Percentiles rank a stretch among this genome's conserved stretches.
phyloP scores from a whole-genome alignment of 106 monocot genomes.

The Platanthera zijinensis region DNA sequence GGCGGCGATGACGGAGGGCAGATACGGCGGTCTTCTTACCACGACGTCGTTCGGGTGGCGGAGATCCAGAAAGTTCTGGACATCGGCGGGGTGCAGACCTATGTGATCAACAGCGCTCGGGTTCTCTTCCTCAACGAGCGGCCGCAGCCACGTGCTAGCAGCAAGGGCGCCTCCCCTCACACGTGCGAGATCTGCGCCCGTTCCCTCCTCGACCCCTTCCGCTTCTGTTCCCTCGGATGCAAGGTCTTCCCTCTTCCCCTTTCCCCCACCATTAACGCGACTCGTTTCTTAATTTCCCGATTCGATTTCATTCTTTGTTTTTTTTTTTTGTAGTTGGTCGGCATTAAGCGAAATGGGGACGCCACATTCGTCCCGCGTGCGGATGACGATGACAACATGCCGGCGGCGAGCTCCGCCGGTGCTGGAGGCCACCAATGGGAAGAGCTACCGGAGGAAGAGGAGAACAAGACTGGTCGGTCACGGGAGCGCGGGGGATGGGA shows the following conservation, averaged over 20 bases:
- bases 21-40: constrained; percentile 89
- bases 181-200: constrained; percentile 75
- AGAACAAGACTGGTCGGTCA: neutral
- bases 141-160: constrained; percentile 50
- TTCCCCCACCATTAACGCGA: neutral
- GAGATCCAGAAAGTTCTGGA: constrained; percentile 68
- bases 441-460: constrained; percentile 11
- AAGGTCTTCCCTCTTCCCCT: constrained; percentile 20
- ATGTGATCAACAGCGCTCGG: constrained; percentile 89
- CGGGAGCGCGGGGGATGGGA: neutral
- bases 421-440: constrained; percentile 4
- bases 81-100: constrained; percentile 72
- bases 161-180: constrained; percentile 30
- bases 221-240: constrained; percentile 78
- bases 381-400: constrained; percentile 6
- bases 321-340: neutral
- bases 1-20: constrained; percentile 51
- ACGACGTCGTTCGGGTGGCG: constrained; percentile 69
- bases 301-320: too few species aligned
- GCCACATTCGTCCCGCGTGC: constrained; percentile 28
- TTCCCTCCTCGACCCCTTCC: constrained; percentile 65
- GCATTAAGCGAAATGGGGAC: constrained; percentile 52
- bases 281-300: neutral
- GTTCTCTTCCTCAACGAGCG: constrained; percentile 86
- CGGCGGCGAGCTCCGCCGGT: neutral